Conservation (phyloP, 2,329 filamentous ascomycete genomes). For the Colletotrichum magnum region DNA sequence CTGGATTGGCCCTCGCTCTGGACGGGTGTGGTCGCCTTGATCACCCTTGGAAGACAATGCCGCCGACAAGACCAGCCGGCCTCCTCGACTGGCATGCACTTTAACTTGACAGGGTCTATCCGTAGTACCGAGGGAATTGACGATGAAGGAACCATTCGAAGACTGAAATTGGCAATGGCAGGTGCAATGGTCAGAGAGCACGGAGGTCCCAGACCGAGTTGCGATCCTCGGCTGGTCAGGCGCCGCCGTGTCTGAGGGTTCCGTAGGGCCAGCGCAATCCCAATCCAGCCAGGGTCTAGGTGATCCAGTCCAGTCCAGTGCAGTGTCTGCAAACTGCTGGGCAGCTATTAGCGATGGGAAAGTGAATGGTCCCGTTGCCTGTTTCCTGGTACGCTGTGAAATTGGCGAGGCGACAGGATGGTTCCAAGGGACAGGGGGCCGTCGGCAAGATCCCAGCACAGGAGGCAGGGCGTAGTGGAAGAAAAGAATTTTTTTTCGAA, state of each 20-base stretch:
- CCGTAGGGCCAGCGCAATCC: conserved; percentile 24
- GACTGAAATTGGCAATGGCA: conserved; percentile 14
- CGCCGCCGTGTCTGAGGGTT: conserved; percentile 38
- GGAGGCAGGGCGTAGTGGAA: conserved; percentile 19
- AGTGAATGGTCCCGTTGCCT: conserved; percentile 15
- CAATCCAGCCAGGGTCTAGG: neutral
- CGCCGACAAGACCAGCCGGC: neutral
- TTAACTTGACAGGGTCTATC: conserved; percentile 13
- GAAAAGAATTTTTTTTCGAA: conserved; percentile 5
- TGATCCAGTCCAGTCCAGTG: conserved; percentile 1
- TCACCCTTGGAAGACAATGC: neutral
- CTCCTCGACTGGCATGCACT: conserved; percentile 3
- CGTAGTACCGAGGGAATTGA: neutral
- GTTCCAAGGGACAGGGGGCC: conserved; percentile 23
- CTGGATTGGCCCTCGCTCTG: neutral
- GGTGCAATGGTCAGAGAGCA: conserved; percentile 5
- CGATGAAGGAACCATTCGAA: conserved; percentile 3
- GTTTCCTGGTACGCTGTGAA: conserved; percentile 22
- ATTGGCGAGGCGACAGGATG: conserved; percentile 31
- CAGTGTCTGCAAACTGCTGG: conserved; percentile 15
- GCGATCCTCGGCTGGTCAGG: conserved; percentile 26
- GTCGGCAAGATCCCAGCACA: conserved; percentile 31
- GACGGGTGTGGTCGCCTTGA: neutral
- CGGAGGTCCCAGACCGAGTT: conserved; percentile 25
- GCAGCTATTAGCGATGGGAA: conserved; percentile 7